Conservation (phyloP, 768 basidiomycete genomes). For the Calocybe gangraenosa region DNA sequence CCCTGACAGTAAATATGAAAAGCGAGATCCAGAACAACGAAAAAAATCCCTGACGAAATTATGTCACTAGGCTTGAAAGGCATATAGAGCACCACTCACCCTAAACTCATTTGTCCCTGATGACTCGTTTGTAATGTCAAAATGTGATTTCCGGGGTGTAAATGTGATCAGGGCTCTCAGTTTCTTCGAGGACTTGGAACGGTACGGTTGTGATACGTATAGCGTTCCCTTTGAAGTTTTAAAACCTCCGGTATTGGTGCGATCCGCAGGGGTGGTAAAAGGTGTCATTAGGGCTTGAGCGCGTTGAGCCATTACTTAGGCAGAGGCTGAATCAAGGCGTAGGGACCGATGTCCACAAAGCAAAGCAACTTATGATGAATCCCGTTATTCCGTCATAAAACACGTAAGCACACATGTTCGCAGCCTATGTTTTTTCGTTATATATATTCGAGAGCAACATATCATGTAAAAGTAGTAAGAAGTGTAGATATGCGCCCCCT, state of each 20-base stretch:
- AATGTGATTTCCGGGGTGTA: slow-evolving; percentile 77
- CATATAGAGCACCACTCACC: slow-evolving; percentile 31
- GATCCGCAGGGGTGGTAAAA: slow-evolving; percentile 9
- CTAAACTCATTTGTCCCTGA: slow-evolving; percentile 84
- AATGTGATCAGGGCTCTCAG: slow-evolving; percentile 83
- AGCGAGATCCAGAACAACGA: slow-evolving; percentile 91
- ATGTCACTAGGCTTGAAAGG: not conserved
- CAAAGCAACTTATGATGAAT: no score
- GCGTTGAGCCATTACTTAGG: not conserved
- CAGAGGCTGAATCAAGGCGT: not conserved
- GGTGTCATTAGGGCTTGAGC: no score
- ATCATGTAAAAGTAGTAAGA: no score
- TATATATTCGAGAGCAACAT: no score
- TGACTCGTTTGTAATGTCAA: slow-evolving; percentile 76
- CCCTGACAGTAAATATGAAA: slow-evolving; percentile 75
- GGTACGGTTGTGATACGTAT: slow-evolving; percentile 73
- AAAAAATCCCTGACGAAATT: slow-evolving; percentile 76
- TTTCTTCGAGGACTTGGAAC: slow-evolving; percentile 70
- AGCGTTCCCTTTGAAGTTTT: slow-evolving; percentile 61
- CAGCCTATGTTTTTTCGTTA: no score
- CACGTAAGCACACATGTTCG: no score
- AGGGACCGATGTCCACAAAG: no score
- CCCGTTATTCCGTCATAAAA: no score
- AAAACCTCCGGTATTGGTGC: slow-evolving; percentile 39
- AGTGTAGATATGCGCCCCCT: slow-evolving; percentile 30